Conservation (phyloP, 352 stramenopile species). For the Phytophthora sojae region DNA sequence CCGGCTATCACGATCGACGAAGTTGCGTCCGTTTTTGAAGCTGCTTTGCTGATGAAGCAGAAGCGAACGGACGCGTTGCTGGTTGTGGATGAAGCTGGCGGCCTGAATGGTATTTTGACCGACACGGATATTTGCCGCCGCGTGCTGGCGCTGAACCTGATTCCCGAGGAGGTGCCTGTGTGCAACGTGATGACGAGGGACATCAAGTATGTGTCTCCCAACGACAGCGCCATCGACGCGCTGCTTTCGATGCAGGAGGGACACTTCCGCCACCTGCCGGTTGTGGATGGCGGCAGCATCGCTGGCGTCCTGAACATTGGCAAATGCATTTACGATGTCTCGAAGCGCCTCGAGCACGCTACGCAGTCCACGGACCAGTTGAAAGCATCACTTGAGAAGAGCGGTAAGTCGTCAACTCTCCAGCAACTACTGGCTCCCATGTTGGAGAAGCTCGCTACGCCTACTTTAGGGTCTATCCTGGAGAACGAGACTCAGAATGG, state of each 20-base stretch:
- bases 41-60: slow-evolving; percentile 90
- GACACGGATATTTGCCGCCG: slow-evolving; percentile 96
- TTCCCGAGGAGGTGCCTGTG: slow-evolving; percentile 74
- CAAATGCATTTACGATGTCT: slow-evolving; percentile 99
- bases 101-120: slow-evolving; percentile 95
- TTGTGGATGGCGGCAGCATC: slow-evolving; percentile 90
- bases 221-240: slow-evolving; percentile 96
- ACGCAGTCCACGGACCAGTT: slow-evolving; percentile 86
- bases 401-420: slow-evolving; percentile 72
- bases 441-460: slow-evolving; percentile 83
- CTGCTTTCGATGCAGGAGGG: slow-evolving; percentile 98
- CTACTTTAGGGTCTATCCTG: slow-evolving; percentile 86
- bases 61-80: slow-evolving; percentile 95
- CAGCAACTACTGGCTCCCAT: slow-evolving; percentile 84
- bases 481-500: slow-evolving; percentile 72
- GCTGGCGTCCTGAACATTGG: slow-evolving; percentile 98
- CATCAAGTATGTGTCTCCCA: slow-evolving; percentile 95
- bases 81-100: slow-evolving; percentile 85
- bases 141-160: slow-evolving; percentile 90
- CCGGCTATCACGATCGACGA: slow-evolving; percentile 81
- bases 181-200: slow-evolving; percentile 95
- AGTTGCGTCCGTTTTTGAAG: slow-evolving; percentile 87
- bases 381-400: slow-evolving; percentile 84
- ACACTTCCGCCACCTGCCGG: slow-evolving; percentile 97
- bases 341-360: slow-evolving; percentile 95